Base-by-base conservation (phyloP, 208 protist species). In the Strigomonas oncopelti region DNA sequence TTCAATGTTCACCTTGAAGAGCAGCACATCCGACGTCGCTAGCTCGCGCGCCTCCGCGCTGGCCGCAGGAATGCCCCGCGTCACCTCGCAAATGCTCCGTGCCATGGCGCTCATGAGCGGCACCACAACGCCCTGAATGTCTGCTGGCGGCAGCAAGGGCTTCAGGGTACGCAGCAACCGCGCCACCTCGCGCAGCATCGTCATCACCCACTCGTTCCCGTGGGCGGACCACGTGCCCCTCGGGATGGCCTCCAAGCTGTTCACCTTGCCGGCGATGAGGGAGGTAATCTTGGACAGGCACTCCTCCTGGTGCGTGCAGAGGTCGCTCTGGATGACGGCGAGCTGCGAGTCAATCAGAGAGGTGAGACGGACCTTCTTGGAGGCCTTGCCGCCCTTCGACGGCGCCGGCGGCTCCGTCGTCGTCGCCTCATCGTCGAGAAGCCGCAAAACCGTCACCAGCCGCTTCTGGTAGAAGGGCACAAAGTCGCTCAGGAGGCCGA, bases 1-100 rank as follows among this genome's bases (percentile, higher is more conserved):
- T 75, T 97, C 88, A 7, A 95, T 81, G 66, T 97, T 97, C 13
- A 84, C 84, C 67, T 90, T 93, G 77, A 94, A 97, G 45, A 95
- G 78, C 42, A 92, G 71, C 54, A 95, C 74, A 61, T 94, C 90
- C 8, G 87, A 91, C 38, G 62, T 73, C 25, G 75, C 75, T 5
- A 72, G 51, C 7, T 72, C 71, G 18, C 70, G 62, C 22, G 75
- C 71, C 45, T 84, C 84, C 0, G 61, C 24, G 16, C 57, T 65
- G 34, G 78, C 57, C 25, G 61, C 70, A 8, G 80, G 77, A 38
- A 85, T 77, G 25, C 68, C 55, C 0, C 59, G 34, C 11, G 87
- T 91, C 24, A 83, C 83, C 51, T 85, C 74, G 11, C 83, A 80
- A 28, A 94, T 81, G 67, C 83, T 81, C 5, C 76, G 66, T 11